These are phyloP conservation scores for Pestalotiopsis fici DNA, from an alignment of 2,329 filamentous ascomycete species.

Conservation along the genomic window DNA sequence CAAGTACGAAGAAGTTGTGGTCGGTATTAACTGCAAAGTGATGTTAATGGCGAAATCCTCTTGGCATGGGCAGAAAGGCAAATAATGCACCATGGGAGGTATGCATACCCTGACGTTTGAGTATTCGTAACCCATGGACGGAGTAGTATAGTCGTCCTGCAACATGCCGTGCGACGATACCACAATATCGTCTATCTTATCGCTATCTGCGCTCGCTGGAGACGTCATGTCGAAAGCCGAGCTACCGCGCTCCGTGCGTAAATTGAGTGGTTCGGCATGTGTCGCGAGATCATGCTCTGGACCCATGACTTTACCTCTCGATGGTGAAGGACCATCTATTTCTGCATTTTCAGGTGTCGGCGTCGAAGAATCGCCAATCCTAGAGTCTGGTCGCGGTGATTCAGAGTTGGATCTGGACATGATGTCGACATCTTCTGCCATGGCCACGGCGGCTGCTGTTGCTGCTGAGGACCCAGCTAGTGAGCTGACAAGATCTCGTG, in stretches of 20 bases:
- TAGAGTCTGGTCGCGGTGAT: constrained; percentile 25
- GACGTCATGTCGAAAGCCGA: constrained; percentile 18
- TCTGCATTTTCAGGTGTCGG: constrained; percentile 19
- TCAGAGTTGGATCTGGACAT: constrained; percentile 25
- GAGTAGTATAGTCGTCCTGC: constrained; percentile 21
- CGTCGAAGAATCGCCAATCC: constrained; percentile 16
- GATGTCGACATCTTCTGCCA: constrained; percentile 14
- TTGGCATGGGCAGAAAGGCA: background rate
- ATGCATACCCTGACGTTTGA: constrained; percentile 55
- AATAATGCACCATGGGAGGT: background rate
- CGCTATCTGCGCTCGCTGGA: constrained; percentile 19
- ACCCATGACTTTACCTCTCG: constrained; percentile 5
- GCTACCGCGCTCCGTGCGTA: constrained; percentile 12
- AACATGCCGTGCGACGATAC: constrained; percentile 11
- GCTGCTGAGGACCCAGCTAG: constrained; percentile 8
- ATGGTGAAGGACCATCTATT: constrained; percentile 15
- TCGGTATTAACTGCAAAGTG: constrained; percentile 65
- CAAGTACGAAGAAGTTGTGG: constrained; percentile 82
- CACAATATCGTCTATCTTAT: constrained; percentile 20
- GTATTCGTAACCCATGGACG: constrained; percentile 54
- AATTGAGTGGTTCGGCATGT: constrained; percentile 17
- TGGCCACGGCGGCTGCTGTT: background rate
- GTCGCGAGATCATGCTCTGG: constrained; percentile 5
- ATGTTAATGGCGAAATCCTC: background rate
- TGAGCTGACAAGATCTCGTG: constrained; percentile 23